Evolutionary conservation across 2,329 filamentous ascomycete genomes (phyloP).

Genomic region (Penicillium freii): DNA sequence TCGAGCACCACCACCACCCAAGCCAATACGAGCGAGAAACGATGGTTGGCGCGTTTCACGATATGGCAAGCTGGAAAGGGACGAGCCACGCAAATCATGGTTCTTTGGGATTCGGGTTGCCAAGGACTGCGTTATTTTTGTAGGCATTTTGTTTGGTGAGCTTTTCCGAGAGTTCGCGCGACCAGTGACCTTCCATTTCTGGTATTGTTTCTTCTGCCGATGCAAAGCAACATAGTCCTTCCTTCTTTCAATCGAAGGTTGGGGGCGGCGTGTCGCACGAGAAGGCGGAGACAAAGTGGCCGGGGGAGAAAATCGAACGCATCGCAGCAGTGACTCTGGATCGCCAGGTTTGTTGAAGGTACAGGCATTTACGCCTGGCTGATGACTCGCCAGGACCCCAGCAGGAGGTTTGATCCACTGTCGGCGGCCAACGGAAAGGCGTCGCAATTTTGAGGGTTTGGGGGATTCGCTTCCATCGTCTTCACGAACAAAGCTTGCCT

Average conservation of each 20-base stretch:
- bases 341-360: background rate
- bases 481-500: background rate
- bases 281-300: background rate
- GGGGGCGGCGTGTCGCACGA: background rate
- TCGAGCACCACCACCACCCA: background rate
- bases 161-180: conserved; percentile 5
- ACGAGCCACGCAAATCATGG: conserved; percentile 4
- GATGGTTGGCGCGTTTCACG: background rate
- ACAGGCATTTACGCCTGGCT: background rate
- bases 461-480: background rate
- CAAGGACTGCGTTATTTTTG: background rate
- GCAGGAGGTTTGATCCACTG: conserved; percentile 1
- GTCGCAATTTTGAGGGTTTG: conserved; percentile 2
- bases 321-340: background rate
- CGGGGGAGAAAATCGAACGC: conserved; percentile 16
- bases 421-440: background rate
- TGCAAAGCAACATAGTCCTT: conserved; percentile 14
- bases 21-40: background rate
- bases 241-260: conserved; percentile 17
- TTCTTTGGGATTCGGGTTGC: background rate
- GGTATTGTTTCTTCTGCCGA: conserved; percentile 16
- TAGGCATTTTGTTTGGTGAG: conserved; percentile 13
- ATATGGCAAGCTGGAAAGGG: conserved; percentile 2
- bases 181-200: conserved; percentile 16
- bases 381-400: background rate